phyloP scores from a whole-genome alignment of 108 stramenopile genomes.

The Fistulifera solaris region DNA sequence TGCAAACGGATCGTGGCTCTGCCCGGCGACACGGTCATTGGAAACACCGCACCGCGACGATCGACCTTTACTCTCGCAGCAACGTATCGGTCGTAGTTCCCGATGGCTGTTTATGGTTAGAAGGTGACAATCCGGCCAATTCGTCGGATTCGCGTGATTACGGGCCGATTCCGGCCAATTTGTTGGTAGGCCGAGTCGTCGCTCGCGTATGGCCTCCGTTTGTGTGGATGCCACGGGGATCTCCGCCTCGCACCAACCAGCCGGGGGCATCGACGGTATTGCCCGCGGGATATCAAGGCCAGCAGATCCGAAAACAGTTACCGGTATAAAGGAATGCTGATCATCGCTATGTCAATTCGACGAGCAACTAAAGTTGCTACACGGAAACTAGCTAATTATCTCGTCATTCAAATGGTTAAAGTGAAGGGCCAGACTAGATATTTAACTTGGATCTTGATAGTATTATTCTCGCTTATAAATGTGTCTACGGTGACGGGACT shows the following conservation, averaged over 20 bases:
- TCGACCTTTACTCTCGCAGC: conserved; percentile 2
- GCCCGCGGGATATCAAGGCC: conserved; percentile 41
- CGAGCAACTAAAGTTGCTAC: no score
- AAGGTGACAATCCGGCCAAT: conserved; percentile 86
- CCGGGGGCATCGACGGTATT: conserved; percentile 28
- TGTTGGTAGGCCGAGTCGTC: conserved; percentile 79
- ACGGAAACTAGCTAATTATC: no score
- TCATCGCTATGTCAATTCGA: no score
- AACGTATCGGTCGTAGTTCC: conserved; percentile 35
- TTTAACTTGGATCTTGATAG: no score
- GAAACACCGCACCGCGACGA: conserved; percentile 4
- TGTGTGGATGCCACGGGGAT: conserved; percentile 19
- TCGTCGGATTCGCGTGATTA: conserved; percentile 86
- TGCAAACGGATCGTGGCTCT: conserved; percentile 91
- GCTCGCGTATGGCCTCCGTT: conserved; percentile 77
- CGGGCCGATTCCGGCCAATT: conserved; percentile 80
- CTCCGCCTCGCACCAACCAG: conserved; percentile 12
- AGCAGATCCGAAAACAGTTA: conserved; percentile 18
- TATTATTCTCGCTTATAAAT: no score
- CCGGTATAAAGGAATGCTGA: no score
- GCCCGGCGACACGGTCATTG: conserved; percentile 74
- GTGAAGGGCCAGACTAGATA: no score
- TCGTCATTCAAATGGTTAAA: no score
- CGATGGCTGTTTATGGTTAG: conserved; percentile 90
- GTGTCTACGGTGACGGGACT: no score